Evolutionary conservation across 1,284 basidiomycete genomes (phyloP).

Genomic region (Ustilago hordei): DNA sequence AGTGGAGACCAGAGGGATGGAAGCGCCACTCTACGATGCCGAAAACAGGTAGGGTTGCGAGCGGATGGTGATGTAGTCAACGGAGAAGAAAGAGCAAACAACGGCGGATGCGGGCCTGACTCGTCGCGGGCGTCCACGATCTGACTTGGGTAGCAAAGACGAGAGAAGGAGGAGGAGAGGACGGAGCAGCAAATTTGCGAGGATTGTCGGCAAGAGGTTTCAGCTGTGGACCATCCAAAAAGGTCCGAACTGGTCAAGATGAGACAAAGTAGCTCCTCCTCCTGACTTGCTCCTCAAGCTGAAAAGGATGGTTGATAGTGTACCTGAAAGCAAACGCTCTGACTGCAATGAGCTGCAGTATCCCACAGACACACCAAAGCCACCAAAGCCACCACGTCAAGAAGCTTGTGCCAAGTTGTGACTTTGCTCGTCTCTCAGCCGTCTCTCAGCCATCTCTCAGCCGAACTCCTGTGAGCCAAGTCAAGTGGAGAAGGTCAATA

Average conservation of each 20-base stretch:
- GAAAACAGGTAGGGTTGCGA: neutral
- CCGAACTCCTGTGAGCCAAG: neutral
- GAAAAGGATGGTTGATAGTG: neutral
- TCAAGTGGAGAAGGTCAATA: neutral
- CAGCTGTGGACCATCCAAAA: constrained; percentile 9
- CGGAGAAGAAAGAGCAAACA: neutral
- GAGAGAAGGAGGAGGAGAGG: neutral
- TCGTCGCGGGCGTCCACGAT: neutral
- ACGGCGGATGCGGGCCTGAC: neutral
- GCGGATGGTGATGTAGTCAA: neutral
- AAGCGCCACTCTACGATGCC: neutral
- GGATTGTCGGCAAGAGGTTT: neutral
- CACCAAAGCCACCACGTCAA: neutral
- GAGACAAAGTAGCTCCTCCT: neutral
- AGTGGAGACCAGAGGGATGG: neutral
- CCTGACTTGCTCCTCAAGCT: neutral
- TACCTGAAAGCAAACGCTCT: no score
- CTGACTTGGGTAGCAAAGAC: neutral
- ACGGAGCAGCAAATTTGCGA: neutral
- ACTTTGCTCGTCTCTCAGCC: neutral
- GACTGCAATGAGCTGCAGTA: neutral
- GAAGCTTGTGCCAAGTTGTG: neutral
- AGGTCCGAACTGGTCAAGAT: constrained; percentile 1
- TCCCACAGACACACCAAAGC: neutral
- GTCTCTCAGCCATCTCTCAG: neutral